Conservation (phyloP, 164 flowering plant species). For the Vitis cinerea region DNA sequence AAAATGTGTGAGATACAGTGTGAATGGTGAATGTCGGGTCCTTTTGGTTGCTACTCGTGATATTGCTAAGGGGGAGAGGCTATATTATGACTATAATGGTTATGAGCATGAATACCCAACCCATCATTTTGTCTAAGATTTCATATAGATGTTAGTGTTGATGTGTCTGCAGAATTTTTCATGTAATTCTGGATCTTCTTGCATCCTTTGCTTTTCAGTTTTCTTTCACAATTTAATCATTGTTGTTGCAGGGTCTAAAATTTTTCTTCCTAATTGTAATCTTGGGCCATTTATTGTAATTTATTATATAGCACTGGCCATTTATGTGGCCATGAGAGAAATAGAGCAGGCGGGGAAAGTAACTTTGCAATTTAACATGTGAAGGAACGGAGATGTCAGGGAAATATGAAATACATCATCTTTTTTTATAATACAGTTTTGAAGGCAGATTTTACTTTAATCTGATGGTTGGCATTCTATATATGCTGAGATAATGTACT, state of each 20-base stretch:
- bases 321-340: conserved; percentile 17
- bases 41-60: conserved; percentile 72
- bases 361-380: conserved; percentile 3
- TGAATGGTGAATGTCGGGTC: conserved; percentile 65
- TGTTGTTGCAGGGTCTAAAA: conserved; percentile 14
- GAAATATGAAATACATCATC: conserved; percentile 6
- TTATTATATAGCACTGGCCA: conserved; percentile 18
- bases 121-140: conserved; percentile 51
- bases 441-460: neutral
- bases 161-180: neutral
- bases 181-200: conserved; percentile 15
- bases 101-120: conserved; percentile 82
- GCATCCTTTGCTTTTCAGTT: conserved; percentile 9
- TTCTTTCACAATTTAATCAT: conserved; percentile 15
- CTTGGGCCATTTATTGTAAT: conserved; percentile 5
- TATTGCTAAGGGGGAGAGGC: conserved; percentile 68
- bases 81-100: conserved; percentile 79
- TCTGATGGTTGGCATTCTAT: neutral
- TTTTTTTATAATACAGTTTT: conserved; percentile 9
- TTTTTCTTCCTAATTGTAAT: conserved; percentile 6
- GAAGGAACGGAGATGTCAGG: conserved; percentile 4
- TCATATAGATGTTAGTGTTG: conserved; percentile 2
- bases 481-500: too few species aligned
- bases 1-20: conserved; percentile 69
- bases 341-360: conserved; percentile 8